A percentile compares a stretch with the other conserved stretches of the same genome.
Conservation (phyloP, 108 stramenopile genomes). For the Craspedostauros australis region DNA sequence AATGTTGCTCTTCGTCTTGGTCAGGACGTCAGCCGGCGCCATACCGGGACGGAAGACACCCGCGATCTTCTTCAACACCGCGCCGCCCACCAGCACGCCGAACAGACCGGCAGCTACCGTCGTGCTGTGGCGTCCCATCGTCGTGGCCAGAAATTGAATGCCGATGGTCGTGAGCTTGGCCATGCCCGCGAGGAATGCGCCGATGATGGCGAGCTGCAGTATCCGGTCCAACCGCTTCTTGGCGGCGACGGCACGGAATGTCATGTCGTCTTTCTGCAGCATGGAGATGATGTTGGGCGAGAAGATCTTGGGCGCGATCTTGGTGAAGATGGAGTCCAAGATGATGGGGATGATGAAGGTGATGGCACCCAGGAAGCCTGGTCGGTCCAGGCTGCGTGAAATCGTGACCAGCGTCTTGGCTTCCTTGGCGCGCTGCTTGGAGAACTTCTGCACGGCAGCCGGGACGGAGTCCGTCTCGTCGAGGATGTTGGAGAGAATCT, state of each 20-base stretch:
- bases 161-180: conserved; percentile 2
- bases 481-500: conserved; percentile 25
- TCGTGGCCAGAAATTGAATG: conserved; percentile 20
- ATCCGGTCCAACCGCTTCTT: conserved; percentile 59
- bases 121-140: conserved; percentile 23
- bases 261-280: conserved; percentile 68
- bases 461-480: conserved; percentile 24
- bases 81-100: conserved; percentile 9
- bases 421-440: conserved; percentile 55
- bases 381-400: conserved; percentile 74
- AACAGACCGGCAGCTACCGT: conserved; percentile 19
- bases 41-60: conserved; percentile 30
- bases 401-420: conserved; percentile 75
- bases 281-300: conserved; percentile 77
- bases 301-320: conserved; percentile 64
- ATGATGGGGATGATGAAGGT: conserved; percentile 84
- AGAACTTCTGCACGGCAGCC: conserved; percentile 56
- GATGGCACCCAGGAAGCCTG: conserved; percentile 68
- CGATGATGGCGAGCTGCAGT: conserved; percentile 35
- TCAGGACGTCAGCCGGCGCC: conserved; percentile 51
- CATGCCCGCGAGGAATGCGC: conserved; percentile 2
- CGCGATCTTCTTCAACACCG: conserved; percentile 24
- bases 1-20: conserved; percentile 18
- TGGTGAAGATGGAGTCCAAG: conserved; percentile 76
- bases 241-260: conserved; percentile 38